phyloP scores from a whole-genome alignment of 805 yeast species.

The Isabelozyma heimii region DNA sequence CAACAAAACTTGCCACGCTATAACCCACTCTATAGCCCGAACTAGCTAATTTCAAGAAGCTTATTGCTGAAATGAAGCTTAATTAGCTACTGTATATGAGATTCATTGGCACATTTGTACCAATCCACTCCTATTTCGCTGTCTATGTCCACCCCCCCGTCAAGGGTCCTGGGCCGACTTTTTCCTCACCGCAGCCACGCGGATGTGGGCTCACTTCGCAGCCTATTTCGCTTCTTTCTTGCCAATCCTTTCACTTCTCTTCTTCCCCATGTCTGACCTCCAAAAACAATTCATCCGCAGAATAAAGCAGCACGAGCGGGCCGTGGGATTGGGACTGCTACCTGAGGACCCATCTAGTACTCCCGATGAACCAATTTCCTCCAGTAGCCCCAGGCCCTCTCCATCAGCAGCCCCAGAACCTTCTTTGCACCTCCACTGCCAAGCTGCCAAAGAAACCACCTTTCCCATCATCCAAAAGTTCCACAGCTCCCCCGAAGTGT shows the following conservation, averaged over 20 bases:
- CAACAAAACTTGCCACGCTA: too few species aligned
- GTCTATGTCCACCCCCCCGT: too few species aligned
- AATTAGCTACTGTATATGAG: too few species aligned
- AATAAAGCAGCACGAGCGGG: constrained; percentile 20
- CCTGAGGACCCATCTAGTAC: constrained; percentile 11
- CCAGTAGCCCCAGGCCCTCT: neutral
- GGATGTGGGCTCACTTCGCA: neutral
- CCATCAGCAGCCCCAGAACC: neutral
- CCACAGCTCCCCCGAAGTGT: neutral
- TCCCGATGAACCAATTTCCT: neutral
- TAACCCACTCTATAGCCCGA: too few species aligned
- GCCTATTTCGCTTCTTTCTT: neutral
- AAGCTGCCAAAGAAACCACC: neutral
- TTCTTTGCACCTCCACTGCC: neutral
- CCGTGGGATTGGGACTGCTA: constrained; percentile 16
- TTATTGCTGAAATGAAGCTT: too few species aligned
- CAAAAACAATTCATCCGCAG: constrained; percentile 23
- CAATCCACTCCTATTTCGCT: too few species aligned
- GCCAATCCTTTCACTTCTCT: constrained; percentile 12
- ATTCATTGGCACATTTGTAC: too few species aligned
- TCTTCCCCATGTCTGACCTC: constrained; percentile 22
- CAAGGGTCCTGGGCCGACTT: too few species aligned
- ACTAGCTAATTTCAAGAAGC: too few species aligned
- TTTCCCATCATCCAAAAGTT: neutral
- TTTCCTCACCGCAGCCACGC: too few species aligned